Percentiles rank a stretch among this genome's conserved stretches.
Evolutionary conservation across 2,329 filamentous ascomycete genomes (phyloP).

Genomic region (Ambrosiella beaveri): DNA sequence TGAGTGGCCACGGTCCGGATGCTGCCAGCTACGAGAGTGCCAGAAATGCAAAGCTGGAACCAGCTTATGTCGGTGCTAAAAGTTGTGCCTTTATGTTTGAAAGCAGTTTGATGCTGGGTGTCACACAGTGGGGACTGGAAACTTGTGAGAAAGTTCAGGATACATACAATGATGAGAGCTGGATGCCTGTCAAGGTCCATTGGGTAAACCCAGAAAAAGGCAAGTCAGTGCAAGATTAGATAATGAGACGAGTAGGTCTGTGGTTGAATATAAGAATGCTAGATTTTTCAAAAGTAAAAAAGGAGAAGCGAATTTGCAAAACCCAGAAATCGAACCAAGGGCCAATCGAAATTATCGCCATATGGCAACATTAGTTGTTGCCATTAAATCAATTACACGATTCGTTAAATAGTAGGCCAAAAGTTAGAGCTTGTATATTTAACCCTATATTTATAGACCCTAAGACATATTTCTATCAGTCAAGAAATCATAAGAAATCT

Average conservation of each 20-base stretch:
- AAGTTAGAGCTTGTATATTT: neutral
- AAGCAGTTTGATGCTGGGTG: conserved; percentile 51
- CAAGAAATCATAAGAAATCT: too few species aligned
- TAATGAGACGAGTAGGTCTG: neutral
- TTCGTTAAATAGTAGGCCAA: neutral
- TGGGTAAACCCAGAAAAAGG: conserved; percentile 30
- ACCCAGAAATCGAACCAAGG: conserved; percentile 3
- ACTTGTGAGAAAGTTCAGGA: conserved; percentile 43
- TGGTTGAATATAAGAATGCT: neutral
- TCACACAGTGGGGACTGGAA: conserved; percentile 50
- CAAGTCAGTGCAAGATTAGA: neutral
- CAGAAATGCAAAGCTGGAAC: conserved; percentile 34
- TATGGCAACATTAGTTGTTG: conserved; percentile 3
- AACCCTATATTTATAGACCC: neutral
- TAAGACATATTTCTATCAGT: neutral
- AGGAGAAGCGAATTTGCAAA: neutral
- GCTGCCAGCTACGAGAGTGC: conserved; percentile 39
- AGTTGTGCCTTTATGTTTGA: conserved; percentile 56
- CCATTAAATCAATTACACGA: conserved; percentile 5
- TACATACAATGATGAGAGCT: conserved; percentile 66
- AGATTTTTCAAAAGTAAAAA: neutral
- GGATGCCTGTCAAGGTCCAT: conserved; percentile 49
- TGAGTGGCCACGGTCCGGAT: conserved; percentile 50
- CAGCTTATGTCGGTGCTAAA: conserved; percentile 39
- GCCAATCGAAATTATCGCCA: conserved; percentile 4